phyloP scores from a whole-genome alignment of 257 asterid genomes.

The Cruciata laevipes region DNA sequence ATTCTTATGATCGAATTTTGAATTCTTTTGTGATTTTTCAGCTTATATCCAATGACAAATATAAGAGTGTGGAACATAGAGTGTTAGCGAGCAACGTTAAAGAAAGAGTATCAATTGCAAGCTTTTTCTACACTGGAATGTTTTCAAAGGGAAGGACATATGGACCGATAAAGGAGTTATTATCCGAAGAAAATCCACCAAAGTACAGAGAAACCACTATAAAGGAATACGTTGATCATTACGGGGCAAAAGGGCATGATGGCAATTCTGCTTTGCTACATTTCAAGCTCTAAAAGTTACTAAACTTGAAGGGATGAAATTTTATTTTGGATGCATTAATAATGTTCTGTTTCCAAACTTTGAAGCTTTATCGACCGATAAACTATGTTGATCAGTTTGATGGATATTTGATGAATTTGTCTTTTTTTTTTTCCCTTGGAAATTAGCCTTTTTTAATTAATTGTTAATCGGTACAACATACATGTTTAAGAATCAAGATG shows the following conservation, averaged over 20 bases:
- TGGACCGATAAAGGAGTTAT: not conserved
- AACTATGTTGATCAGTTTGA: no score
- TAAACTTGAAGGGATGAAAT: no score
- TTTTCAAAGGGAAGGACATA: constrained; percentile 12
- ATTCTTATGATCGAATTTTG: no score
- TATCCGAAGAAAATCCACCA: not conserved
- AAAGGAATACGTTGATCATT: not conserved
- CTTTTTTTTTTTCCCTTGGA: no score
- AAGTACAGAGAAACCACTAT: not conserved
- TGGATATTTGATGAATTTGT: no score
- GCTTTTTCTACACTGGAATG: constrained; percentile 52
- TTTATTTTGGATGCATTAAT: no score
- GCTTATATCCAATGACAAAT: constrained; percentile 62
- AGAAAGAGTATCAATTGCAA: constrained; percentile 57
- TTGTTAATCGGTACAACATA: no score
- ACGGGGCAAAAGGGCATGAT: not conserved
- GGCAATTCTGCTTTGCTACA: not conserved
- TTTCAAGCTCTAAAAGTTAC: not conserved
- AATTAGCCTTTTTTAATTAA: no score
- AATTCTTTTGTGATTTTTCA: constrained; percentile 13
- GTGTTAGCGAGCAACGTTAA: constrained; percentile 44
- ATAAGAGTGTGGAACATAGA: constrained; percentile 48
- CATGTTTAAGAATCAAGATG: no score
- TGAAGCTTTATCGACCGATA: no score
- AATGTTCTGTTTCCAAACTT: no score